Conservation (phyloP, 2,329 filamentous ascomycete genomes). For the Calonectria pauciramosa region DNA sequence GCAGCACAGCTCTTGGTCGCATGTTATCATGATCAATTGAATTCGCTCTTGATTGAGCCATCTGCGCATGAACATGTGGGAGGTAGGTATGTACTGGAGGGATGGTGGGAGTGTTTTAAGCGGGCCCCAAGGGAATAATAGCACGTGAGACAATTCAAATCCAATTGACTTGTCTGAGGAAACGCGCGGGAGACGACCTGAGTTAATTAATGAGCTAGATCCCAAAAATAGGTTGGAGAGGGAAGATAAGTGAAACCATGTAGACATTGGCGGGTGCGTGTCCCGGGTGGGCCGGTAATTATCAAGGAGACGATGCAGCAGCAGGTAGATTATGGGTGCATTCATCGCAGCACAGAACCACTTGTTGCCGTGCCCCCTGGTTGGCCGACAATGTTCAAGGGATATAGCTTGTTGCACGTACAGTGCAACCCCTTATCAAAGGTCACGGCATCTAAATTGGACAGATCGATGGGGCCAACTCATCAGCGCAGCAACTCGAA, state of each 20-base stretch:
- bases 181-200: neutral
- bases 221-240: neutral
- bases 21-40: neutral
- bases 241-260: neutral
- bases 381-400: neutral
- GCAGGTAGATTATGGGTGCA: slow-evolving; percentile 17
- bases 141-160: neutral
- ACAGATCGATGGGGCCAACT: neutral
- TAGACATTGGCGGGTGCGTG: neutral
- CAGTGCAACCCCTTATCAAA: neutral
- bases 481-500: neutral
- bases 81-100: neutral
- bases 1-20: neutral
- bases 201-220: neutral
- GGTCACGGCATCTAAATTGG: neutral
- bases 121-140: neutral
- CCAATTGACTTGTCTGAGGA: neutral
- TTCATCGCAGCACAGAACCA: slow-evolving; percentile 7
- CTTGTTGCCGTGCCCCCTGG: neutral
- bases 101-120: neutral
- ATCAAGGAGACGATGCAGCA: slow-evolving; percentile 27
- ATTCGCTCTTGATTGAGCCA: neutral
- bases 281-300: slow-evolving; percentile 31
- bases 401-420: slow-evolving; percentile 5
- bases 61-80: neutral